Base-by-base conservation (phyloP, 495 filamentous ascomycete genomes). In the Amorphotheca resinae region DNA sequence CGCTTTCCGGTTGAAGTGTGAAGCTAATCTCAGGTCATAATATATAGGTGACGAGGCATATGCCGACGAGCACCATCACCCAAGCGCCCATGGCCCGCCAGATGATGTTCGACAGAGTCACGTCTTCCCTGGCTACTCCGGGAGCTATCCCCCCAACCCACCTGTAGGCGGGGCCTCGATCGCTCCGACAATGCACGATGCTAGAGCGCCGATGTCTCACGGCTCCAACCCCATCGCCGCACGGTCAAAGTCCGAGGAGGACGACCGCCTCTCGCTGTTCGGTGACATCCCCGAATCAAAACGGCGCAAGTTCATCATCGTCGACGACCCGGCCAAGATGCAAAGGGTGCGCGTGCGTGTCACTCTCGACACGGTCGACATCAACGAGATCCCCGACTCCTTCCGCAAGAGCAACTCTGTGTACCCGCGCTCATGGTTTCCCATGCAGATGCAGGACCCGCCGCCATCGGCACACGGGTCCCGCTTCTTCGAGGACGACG, bases 261-360 rank as follows among this genome's bases (percentile, higher is more conserved):
- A 66, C 4, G 67, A 68, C 22, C 59, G 64, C 33, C 77, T 74
- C 15, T 70, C 77, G 8, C 70, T 98, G 12, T 95, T 94, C 59
- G 81, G 85, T 38, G 78, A 84, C 38, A 69, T 94, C 18, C 89
- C 89, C 1, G 83, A 85, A 41, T 76, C 77, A 40, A 95, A 93
- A 62, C 84, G 81, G 41, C 80, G 88, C 50, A 98, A 94, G 59
- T 96, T 96, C 59, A 93, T 98, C 51, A 74, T 95, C 2, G 87
- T 98, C 17, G 85, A 95, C 46, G 91, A 96, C 59, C 73, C 70
- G 12, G 81, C 84, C 38, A 80, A 85, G 36, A 76, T 77, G 31
- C 71, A 71, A 22, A 79, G 87, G 35, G 76, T 93, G 7, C 77
- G 91, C 4, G 87, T 95, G 28, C 79, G 86, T 44, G 85, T 95